Conservation (phyloP, 2,329 filamentous ascomycete species). For the Monosporascus sp. region DNA sequence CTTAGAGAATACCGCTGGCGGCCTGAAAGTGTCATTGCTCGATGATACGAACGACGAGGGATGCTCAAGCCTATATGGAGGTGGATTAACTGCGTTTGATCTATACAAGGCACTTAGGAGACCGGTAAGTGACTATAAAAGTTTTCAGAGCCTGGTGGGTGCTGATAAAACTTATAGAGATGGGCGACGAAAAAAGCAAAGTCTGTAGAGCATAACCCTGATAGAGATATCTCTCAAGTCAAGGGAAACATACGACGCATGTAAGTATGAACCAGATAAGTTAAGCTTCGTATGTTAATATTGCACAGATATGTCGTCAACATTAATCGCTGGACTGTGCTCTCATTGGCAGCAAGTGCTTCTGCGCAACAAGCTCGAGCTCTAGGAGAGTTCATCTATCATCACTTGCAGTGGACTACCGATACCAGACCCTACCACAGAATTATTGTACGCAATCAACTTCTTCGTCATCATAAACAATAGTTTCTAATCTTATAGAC, state of each 20-base stretch:
- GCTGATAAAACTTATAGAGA: not conserved
- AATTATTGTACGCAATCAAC: conserved; percentile 1
- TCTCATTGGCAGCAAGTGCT: conserved; percentile 3
- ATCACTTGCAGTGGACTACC: conserved; percentile 4
- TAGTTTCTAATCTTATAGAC: not conserved
- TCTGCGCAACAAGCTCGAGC: conserved; percentile 1
- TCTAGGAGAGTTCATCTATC: conserved; percentile 5
- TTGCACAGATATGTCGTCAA: conserved; percentile 3
- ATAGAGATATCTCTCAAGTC: not conserved
- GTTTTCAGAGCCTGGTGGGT: no score
- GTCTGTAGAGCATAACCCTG: not conserved
- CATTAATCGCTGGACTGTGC: conserved; percentile 6
- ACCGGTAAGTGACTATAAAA: not conserved
- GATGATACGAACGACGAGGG: not conserved
- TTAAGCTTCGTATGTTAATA: not conserved
- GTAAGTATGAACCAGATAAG: not conserved
- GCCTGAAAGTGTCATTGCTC: not conserved
- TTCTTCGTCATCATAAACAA: not conserved
- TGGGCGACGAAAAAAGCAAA: not conserved
- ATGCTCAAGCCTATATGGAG: no score
- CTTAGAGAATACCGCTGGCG: not conserved
- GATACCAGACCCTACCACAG: not conserved
- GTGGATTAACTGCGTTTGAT: not conserved
- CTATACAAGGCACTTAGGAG: not conserved
- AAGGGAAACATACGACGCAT: not conserved